Evolutionary conservation across 805 yeast species (phyloP), one percentile per base, ranked within the genome.

Genomic region (Wickerhamiella dianesei): DNA sequence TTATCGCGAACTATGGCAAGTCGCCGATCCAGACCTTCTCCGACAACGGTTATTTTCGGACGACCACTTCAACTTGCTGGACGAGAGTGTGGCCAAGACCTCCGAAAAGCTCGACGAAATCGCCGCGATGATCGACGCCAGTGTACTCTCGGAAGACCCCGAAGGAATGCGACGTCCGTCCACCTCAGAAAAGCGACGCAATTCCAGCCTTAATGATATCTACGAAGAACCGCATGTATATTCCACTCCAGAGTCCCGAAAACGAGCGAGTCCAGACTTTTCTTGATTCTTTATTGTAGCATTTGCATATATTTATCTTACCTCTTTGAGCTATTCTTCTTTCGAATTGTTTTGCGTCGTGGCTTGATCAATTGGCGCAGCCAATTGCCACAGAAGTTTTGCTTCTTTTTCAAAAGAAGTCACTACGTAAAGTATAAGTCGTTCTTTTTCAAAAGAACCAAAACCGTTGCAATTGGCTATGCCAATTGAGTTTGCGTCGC

Each of bases 41-140:
- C 57, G 64, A 40, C 57, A 59, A 13, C 60, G 64, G 19, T 58
- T 74, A 8, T 71, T 72, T 54, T 66, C 70, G 44, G 73, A 72
- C 50, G 71, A 70, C 44, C 71, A 76, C 45, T 78, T 80, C 50
- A 73, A 70, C 20, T 70, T 66, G 42, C 66, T 80, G 51, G 69
- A 70, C 47, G 62, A 63, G 21, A 74, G 72, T 35, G 76, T 79
- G 8, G 69, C 68, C 19, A 68, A 68, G 8, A 73, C 80, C 3
- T 67, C 72, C 35, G 59, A 54, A 18, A 69, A 71, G 47, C 66
- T 82, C 37, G 74, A 70, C 22, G 64, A 64, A 9, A 77, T 82
- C 13, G 77, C 78, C 3, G 68, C 67, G 5, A 50, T 59, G 17
- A 64, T 66, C 60, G 64, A 61, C 39, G 57, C 54, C 29, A 48